Evolutionary conservation across 106 monocot genomes (phyloP).

Genomic region (Triglochin maritima): DNA sequence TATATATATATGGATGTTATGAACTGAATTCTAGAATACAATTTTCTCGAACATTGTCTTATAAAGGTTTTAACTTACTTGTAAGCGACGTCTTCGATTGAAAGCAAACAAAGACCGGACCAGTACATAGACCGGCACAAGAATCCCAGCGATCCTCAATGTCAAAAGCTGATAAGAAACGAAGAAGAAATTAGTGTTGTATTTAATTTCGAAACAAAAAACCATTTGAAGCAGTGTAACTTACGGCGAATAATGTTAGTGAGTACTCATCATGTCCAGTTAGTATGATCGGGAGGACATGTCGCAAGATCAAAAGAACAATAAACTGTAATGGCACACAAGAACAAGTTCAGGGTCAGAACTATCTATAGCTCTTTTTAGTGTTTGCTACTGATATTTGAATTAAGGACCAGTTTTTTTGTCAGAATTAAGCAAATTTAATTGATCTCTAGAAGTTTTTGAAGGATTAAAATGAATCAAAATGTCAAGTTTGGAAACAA

Average conservation of each 20-base stretch:
- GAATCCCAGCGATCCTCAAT: conserved; percentile 46
- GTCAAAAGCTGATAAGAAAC: conserved; percentile 29
- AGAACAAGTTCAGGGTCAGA: background rate
- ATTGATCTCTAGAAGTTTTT: too few species aligned
- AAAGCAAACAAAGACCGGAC: conserved; percentile 33
- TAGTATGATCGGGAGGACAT: conserved; percentile 64
- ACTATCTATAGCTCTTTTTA: too few species aligned
- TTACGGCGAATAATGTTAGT: conserved; percentile 50
- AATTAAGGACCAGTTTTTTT: background rate
- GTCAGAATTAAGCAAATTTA: background rate
- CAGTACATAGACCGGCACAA: conserved; percentile 54
- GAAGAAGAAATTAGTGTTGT: background rate
- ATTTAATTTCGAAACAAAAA: background rate
- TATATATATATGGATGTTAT: too few species aligned
- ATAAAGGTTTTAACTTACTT: conserved; percentile 2
- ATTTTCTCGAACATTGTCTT: too few species aligned
- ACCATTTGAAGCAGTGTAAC: background rate
- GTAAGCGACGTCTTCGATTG: conserved; percentile 31
- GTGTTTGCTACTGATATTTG: background rate
- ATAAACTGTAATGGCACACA: conserved; percentile 38
- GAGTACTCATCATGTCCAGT: conserved; percentile 46
- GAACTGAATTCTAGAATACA: too few species aligned
- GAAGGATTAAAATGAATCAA: too few species aligned
- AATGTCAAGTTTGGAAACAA: background rate
- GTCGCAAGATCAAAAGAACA: conserved; percentile 63